Conservation (phyloP, 2,329 filamentous ascomycete species). For the Venturia nashicola region DNA sequence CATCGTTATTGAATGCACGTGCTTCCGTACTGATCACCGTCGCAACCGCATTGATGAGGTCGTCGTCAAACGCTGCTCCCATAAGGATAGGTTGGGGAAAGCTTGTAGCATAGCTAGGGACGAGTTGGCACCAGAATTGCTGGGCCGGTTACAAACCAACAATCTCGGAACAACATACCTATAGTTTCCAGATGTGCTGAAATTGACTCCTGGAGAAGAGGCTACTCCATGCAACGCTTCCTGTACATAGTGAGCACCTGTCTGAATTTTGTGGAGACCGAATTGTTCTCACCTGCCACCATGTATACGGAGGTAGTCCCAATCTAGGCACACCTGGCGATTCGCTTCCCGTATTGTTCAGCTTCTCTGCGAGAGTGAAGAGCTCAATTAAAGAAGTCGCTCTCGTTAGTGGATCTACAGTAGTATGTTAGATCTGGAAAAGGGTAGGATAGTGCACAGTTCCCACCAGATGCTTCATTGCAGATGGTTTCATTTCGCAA, state of each 20-base stretch:
- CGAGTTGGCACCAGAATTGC: neutral
- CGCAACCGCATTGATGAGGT: constrained; percentile 45
- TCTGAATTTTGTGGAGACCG: neutral
- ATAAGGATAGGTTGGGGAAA: constrained; percentile 54
- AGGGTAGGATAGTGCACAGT: neutral
- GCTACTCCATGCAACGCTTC: constrained; percentile 53
- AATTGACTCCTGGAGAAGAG: constrained; percentile 40
- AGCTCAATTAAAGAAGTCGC: constrained; percentile 37
- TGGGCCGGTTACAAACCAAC: neutral
- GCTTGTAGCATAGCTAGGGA: constrained; percentile 42
- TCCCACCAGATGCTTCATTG: constrained; percentile 26
- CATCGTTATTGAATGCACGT: constrained; percentile 51
- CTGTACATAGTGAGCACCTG: neutral
- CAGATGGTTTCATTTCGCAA: constrained; percentile 39
- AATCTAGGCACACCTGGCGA: constrained; percentile 41
- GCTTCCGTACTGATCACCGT: constrained; percentile 47
- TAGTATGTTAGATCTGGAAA: constrained; percentile 7
- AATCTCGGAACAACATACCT: constrained; percentile 13
- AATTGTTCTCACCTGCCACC: constrained; percentile 33
- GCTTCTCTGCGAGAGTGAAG: constrained; percentile 42
- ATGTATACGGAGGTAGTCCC: constrained; percentile 46
- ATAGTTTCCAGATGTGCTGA: constrained; percentile 38
- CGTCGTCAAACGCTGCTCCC: constrained; percentile 52
- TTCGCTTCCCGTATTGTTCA: constrained; percentile 39
- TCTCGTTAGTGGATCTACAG: constrained; percentile 22